Evolutionary conservation across 257 asterid genomes (phyloP).

Genomic region (Hygrophila difformis): DNA sequence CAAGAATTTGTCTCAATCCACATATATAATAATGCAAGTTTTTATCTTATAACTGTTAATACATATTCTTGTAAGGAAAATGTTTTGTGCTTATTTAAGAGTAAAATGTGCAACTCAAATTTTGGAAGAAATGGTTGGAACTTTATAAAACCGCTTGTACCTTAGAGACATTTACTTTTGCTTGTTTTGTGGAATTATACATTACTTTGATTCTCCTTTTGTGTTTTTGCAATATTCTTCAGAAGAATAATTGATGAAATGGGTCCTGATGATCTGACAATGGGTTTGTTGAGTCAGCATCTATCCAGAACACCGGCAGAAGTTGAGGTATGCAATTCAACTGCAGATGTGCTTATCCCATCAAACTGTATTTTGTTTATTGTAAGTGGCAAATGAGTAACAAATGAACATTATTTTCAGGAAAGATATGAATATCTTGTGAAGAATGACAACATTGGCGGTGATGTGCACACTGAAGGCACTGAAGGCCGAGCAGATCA

Average conservation of each 20-base stretch:
- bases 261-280: constrained; percentile 51
- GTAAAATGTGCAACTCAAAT: too few relatives aligned
- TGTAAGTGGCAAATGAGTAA: constrained; percentile 51
- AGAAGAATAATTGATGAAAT: constrained; percentile 48
- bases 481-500: constrained; percentile 46
- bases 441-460: constrained; percentile 29
- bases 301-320: constrained; percentile 65
- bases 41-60: too few relatives aligned
- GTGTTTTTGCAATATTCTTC: constrained; percentile 22
- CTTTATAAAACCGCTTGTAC: too few relatives aligned
- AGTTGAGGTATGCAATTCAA: constrained; percentile 69
- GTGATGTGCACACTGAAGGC: constrained; percentile 29
- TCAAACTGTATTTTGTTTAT: constrained; percentile 6
- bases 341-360: constrained; percentile 7
- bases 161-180: too few relatives aligned
- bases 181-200: too few relatives aligned
- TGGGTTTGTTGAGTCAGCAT: constrained; percentile 55
- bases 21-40: too few relatives aligned
- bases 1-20: too few relatives aligned
- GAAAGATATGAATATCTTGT: constrained; percentile 74
- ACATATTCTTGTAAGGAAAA: too few relatives aligned
- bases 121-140: too few relatives aligned
- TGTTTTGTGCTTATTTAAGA: too few relatives aligned
- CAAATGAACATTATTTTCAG: constrained; percentile 71
- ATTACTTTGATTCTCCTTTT: too few relatives aligned